Base-by-base conservation (phyloP, 2,329 filamentous ascomycete genomes). In the Aspergillus candidus region DNA sequence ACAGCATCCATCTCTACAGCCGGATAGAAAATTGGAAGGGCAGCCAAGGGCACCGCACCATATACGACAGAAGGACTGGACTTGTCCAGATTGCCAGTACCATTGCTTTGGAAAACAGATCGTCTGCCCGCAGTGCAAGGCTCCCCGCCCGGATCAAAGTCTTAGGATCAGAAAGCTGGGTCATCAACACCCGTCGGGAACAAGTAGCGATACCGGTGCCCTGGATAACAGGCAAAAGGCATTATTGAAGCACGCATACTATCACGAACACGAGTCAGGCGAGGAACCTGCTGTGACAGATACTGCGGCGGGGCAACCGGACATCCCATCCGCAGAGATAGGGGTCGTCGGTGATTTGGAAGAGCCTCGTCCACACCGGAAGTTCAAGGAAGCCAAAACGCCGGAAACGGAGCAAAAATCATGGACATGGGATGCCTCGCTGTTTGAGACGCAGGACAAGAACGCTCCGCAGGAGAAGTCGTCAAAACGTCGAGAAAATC, bases 401-500 rank as follows among this genome's bases (percentile, higher is more conserved):
- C 6, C 29, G 4, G 38, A 44, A 13, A 31, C 15, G 44, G 47
- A 32, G 34, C 33, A 17, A 36, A 41, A 36, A 41, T 49, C 52
- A 11, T 61, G 58, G 59, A 40, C 57, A 12, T 63, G 61, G 61
- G 59, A 62, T 48, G 47, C 55, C 45, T 63, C 61, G 29, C 53
- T 54, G 10, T 43, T 62, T 22, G 52, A 60, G 10, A 46, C 40
- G 13, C 38, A 45, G 17, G 38, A 43, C 10, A 38, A 47, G 4
- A 38, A 47, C 4, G 27, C 31, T 8, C 40, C 41, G 11, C 53
- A 51, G 14, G 50, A 44, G 14, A 60, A 57, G 27, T 44, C 49
- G 12, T 27, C 50, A 5, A 64, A 60, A 38, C 55, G 54, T 27
- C 53, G 47, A 10, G 55, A 53, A n/a, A 48, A 43, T 17, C 53